Base-by-base conservation (phyloP, 164 flowering plant species). In the Akebia trifoliata region DNA sequence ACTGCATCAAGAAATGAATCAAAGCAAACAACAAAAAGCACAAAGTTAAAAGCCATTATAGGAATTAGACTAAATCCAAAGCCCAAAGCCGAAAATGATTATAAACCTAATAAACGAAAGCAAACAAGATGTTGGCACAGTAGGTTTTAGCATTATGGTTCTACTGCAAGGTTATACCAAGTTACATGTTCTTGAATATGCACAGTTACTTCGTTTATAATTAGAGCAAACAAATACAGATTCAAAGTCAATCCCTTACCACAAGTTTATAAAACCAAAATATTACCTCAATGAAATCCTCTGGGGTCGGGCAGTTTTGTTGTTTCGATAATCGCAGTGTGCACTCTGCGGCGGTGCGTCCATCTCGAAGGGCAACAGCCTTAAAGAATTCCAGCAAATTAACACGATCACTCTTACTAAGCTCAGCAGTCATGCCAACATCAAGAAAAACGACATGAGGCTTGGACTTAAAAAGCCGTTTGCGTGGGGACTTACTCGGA, bases 351-450 rank as follows among this genome's bases (percentile, higher is more conserved):
- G 81, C 86, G 64, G 74, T 76, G 12, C 83, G 79, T 11, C 88
- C 88, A 74, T 85, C 86, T 60, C 75, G 73, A 56, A 66, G 78
- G 32, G 84, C 81, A 55, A 85, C 80, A 54, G 86, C 86, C 75
- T 81, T 82, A 62, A 85, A 85, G 34, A 85, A 81, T 43, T 79
- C 88, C 26, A 85, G 56, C 20, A 85, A 60, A 69, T 70, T 82
- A 39, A 59, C 54, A 44, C 76, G 60, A 55, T 85, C 86, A 29
- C 54, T 76, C 50, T 65, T 67, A 37, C 84, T 79, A 58, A 85
- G 86, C 62, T 82, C 92, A 61, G 92, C 88, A 64, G 92, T 85
- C 88, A 85, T 82, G 55, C 88, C 88, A 7, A 85, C 92, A 53
- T 85, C 92, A 55, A 85, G 78, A 66, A 85, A 78, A 55, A 83